phyloP scores from a whole-genome alignment of 169 alveolate genomes.

The Plasmodium gaboni region DNA sequence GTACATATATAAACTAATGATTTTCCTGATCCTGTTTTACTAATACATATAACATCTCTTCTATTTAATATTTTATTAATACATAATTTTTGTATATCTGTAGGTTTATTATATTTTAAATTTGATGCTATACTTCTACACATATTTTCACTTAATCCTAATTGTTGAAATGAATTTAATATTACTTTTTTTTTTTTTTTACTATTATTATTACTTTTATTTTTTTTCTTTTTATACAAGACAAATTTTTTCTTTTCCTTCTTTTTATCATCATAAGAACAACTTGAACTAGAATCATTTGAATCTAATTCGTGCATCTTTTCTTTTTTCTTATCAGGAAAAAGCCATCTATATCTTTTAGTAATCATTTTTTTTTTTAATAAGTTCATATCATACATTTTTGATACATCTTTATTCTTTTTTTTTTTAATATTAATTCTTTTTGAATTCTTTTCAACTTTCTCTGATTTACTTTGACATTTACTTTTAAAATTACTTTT shows the following conservation, averaged over 20 bases:
- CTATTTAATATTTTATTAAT: constrained; percentile 94
- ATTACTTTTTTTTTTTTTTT: constrained; percentile 54
- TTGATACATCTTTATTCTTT: not conserved
- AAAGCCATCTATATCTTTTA: constrained; percentile 32
- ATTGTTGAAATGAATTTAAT: constrained; percentile 81
- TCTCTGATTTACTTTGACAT: no score
- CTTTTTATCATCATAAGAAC: not conserved
- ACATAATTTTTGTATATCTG: constrained; percentile 95
- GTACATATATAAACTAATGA: constrained; percentile 96
- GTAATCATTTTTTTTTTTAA: not conserved
- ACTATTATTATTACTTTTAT: constrained; percentile 71
- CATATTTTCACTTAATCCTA: constrained; percentile 83
- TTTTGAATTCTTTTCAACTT: no score
- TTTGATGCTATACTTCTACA: constrained; percentile 80
- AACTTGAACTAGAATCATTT: not conserved
- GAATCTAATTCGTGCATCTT: not conserved
- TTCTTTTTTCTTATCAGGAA: constrained; percentile 6
- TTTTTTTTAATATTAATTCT: no score
- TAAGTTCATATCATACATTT: not conserved
- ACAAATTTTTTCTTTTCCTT: constrained; percentile 50
- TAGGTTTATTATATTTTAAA: constrained; percentile 89
- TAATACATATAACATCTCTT: constrained; percentile 94
- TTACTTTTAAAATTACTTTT: no score
- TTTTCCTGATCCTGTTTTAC: constrained; percentile 97
- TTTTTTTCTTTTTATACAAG: constrained; percentile 59